phyloP scores from a whole-genome alignment of 2,329 filamentous ascomycete species.

The Huntiella bhutanensis region DNA sequence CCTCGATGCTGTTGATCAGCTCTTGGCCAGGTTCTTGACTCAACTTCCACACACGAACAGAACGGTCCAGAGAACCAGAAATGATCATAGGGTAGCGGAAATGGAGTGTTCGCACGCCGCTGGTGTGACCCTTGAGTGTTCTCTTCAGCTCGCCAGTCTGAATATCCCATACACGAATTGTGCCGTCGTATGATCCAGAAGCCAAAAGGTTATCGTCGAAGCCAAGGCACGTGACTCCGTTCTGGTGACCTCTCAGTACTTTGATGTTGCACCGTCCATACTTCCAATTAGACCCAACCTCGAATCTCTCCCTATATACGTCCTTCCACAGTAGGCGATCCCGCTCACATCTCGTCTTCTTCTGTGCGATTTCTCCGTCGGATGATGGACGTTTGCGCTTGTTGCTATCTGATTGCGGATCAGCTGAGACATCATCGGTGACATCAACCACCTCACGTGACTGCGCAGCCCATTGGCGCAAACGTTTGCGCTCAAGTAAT shows the following conservation, averaged over 20 bases:
- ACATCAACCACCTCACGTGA: slow-evolving; percentile 8
- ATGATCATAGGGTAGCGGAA: slow-evolving; percentile 87
- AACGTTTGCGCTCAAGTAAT: slow-evolving; percentile 66
- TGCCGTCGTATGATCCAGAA: slow-evolving; percentile 86
- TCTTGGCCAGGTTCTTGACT: slow-evolving; percentile 50
- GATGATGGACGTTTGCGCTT: slow-evolving; percentile 8
- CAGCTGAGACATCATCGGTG: slow-evolving; percentile 8
- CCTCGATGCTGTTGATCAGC: slow-evolving; percentile 61
- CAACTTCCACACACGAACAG: slow-evolving; percentile 93
- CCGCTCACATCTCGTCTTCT: slow-evolving; percentile 7
- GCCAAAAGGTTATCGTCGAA: slow-evolving; percentile 80
- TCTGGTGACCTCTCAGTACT: slow-evolving; percentile 67
- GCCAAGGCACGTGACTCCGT: slow-evolving; percentile 40
- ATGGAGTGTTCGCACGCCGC: slow-evolving; percentile 72
- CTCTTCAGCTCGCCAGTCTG: slow-evolving; percentile 71
- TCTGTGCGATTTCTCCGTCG: slow-evolving; percentile 10
- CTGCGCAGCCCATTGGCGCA: slow-evolving; percentile 63
- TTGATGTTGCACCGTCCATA: slow-evolving; percentile 75
- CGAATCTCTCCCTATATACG: slow-evolving; percentile 87
- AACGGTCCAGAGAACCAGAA: slow-evolving; percentile 73
- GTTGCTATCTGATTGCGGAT: neutral
- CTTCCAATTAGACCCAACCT: slow-evolving; percentile 95
- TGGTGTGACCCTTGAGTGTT: slow-evolving; percentile 67
- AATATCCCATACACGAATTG: slow-evolving; percentile 91
- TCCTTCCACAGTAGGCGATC: slow-evolving; percentile 59